These are phyloP conservation scores for Takakia lepidozioides DNA, from an alignment of 225 moss, liverwort and hornwort genomes.

Conservation along the genomic window DNA sequence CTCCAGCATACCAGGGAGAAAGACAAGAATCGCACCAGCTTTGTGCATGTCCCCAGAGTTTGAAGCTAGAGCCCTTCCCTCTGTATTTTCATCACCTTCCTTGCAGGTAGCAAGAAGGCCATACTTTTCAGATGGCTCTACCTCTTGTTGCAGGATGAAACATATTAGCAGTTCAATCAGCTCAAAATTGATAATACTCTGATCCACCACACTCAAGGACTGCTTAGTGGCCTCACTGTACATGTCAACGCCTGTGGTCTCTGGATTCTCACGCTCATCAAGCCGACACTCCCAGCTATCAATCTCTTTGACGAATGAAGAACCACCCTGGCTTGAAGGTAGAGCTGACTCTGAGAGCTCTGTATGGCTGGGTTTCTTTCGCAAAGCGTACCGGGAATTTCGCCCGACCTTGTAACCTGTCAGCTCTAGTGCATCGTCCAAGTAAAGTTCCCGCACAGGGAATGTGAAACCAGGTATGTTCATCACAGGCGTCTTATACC, in stretches of 20 bases:
- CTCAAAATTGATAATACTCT: conserved; percentile 63
- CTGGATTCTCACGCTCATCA: conserved; percentile 38
- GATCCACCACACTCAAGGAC: conserved; percentile 60
- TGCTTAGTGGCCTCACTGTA: conserved; percentile 61
- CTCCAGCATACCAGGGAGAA: conserved; percentile 66
- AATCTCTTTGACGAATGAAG: conserved; percentile 28
- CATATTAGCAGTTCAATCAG: conserved; percentile 61
- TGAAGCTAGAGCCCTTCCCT: conserved; percentile 13
- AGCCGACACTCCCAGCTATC: conserved; percentile 63
- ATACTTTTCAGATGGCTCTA: conserved; percentile 17
- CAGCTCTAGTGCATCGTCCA: conserved; percentile 70
- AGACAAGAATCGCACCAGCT: conserved; percentile 63
- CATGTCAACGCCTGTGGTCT: conserved; percentile 20
- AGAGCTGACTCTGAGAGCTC: conserved; percentile 17
- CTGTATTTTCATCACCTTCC: conserved; percentile 16
- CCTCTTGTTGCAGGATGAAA: conserved; percentile 43
- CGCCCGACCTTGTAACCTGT: conserved; percentile 70
- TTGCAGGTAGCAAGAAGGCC: conserved; percentile 16
- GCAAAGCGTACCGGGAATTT: conserved; percentile 63
- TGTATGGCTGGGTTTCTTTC: conserved; percentile 23
- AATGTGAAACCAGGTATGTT: conserved; percentile 71
- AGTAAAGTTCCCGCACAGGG: conserved; percentile 64
- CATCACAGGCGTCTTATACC: conserved; percentile 38
- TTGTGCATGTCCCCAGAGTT: conserved; percentile 13
- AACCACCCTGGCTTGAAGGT: conserved; percentile 7